These are phyloP conservation scores for Trametes punicea DNA, from an alignment of 768 basidiomycete genomes.

Conservation along the genomic window DNA sequence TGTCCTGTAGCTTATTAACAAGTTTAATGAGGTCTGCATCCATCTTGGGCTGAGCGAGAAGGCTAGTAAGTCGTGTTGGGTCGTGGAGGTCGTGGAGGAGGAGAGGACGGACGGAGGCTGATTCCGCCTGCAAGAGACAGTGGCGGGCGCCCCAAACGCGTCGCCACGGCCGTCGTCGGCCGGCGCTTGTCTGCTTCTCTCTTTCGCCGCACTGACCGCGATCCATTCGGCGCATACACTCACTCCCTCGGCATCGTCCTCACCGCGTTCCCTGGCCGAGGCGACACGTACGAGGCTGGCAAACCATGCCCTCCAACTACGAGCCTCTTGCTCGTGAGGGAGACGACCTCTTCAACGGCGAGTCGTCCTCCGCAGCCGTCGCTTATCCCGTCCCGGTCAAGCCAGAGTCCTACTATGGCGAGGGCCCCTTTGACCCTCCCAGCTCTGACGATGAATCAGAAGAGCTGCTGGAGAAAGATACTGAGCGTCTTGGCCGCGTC, in stretches of 20 bases:
- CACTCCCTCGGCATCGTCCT: background rate
- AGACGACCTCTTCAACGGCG: conserved; percentile 6
- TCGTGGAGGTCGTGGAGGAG: conserved; percentile 19
- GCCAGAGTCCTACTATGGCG: conserved; percentile 58
- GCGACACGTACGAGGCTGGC: background rate
- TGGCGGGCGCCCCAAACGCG: conserved; percentile 16
- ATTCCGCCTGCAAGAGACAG: conserved; percentile 2
- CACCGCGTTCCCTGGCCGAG: background rate
- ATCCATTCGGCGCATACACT: background rate
- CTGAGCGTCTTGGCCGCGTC: conserved; percentile 29
- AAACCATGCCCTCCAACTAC: conserved; percentile 1
- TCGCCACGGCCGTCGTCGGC: conserved; percentile 20
- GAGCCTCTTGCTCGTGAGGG: conserved; percentile 13
- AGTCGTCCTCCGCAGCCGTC: conserved; percentile 1
- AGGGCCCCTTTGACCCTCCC: conserved; percentile 73
- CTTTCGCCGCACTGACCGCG: background rate
- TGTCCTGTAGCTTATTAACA: conserved; percentile 94
- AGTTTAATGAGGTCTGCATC: conserved; percentile 92
- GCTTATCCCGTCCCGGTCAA: conserved; percentile 7
- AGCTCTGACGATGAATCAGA: conserved; percentile 76
- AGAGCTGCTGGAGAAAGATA: conserved; percentile 48
- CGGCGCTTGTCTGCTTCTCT: background rate
- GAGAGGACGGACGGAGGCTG: background rate
- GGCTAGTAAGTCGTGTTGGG: background rate
- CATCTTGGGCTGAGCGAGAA: conserved; percentile 47